Evolutionary conservation across 2,329 filamentous ascomycete species (phyloP).

Genomic region (Colletotrichum tropicale): DNA sequence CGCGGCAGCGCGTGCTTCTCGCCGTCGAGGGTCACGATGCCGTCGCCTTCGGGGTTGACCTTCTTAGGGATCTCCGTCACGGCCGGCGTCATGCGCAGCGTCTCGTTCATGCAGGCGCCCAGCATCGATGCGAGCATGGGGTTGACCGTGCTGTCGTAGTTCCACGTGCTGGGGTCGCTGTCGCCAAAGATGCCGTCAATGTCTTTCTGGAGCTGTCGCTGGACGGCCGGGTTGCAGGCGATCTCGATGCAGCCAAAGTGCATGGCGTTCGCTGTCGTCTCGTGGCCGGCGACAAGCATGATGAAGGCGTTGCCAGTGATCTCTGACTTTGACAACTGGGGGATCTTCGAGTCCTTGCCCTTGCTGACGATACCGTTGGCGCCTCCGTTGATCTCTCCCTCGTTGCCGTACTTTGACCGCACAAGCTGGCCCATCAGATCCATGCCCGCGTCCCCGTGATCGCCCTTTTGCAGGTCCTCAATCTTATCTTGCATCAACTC

Average conservation of each 20-base stretch:
- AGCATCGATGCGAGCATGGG: slow-evolving; percentile 71
- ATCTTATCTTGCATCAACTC: slow-evolving; percentile 70
- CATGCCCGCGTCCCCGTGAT: slow-evolving; percentile 48
- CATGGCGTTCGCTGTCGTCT: slow-evolving; percentile 78
- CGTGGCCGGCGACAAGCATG: slow-evolving; percentile 76
- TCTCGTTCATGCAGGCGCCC: slow-evolving; percentile 80
- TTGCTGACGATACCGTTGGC: slow-evolving; percentile 7
- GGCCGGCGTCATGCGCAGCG: slow-evolving; percentile 74
- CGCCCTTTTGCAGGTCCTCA: slow-evolving; percentile 39
- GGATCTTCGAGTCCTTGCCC: slow-evolving; percentile 28
- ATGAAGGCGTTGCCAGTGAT: slow-evolving; percentile 76
- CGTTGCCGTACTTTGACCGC: slow-evolving; percentile 42
- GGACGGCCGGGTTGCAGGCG: slow-evolving; percentile 67
- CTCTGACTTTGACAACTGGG: slow-evolving; percentile 62
- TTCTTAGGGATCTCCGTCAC: slow-evolving; percentile 76
- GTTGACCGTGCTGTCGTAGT: slow-evolving; percentile 71
- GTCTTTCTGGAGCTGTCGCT: slow-evolving; percentile 71
- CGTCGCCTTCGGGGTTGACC: slow-evolving; percentile 50
- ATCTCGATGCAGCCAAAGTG: slow-evolving; percentile 74
- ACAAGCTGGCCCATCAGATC: slow-evolving; percentile 59
- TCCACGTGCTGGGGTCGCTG: slow-evolving; percentile 66
- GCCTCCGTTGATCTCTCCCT: slow-evolving; percentile 13
- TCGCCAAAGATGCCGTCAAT: slow-evolving; percentile 69
- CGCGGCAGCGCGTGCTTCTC: slow-evolving; percentile 62
- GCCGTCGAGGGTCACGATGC: slow-evolving; percentile 65